These are phyloP conservation scores for Colletotrichum sublineola DNA, from an alignment of 2,329 filamentous ascomycete genomes.

Conservation along the genomic window DNA sequence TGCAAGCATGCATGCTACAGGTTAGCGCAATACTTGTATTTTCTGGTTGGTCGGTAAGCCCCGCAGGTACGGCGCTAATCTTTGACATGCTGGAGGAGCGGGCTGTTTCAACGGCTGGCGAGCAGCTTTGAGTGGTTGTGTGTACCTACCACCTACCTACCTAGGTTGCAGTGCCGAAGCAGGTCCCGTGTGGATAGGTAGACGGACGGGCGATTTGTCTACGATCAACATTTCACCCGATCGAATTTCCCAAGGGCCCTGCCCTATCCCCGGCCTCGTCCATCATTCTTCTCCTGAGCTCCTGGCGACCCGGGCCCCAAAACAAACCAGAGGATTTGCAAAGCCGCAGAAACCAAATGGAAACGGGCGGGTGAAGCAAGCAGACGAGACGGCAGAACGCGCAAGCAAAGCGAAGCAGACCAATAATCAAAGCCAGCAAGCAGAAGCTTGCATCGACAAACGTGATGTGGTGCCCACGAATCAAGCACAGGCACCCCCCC, in stretches of 20 bases:
- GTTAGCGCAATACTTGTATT: no score
- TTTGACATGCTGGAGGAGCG: not conserved
- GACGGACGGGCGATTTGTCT: not conserved
- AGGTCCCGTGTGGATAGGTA: not conserved
- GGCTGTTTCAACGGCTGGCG: slow-evolving; percentile 1
- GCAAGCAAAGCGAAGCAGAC: not conserved
- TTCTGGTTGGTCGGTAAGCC: no score
- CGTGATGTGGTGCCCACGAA: slow-evolving; percentile 21
- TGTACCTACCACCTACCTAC: no score
- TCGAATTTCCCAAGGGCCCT: not conserved
- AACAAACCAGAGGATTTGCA: not conserved
- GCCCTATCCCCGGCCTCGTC: not conserved
- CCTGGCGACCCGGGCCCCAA: not conserved
- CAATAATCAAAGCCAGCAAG: not conserved
- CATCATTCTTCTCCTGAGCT: not conserved
- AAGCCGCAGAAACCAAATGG: not conserved
- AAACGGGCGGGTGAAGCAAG: slow-evolving; percentile 4
- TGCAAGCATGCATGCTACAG: no score
- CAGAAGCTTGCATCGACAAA: slow-evolving; percentile 20
- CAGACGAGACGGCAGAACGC: not conserved
- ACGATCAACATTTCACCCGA: not conserved
- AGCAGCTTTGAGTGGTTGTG: not conserved
- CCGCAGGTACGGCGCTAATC: no score
- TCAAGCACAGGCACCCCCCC: not conserved
- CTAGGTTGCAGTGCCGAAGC: not conserved